A percentile compares a stretch with the other conserved stretches of the same genome.
Conservation (phyloP, 225 moss, liverwort and hornwort species). For the Sphagnum contortum region DNA sequence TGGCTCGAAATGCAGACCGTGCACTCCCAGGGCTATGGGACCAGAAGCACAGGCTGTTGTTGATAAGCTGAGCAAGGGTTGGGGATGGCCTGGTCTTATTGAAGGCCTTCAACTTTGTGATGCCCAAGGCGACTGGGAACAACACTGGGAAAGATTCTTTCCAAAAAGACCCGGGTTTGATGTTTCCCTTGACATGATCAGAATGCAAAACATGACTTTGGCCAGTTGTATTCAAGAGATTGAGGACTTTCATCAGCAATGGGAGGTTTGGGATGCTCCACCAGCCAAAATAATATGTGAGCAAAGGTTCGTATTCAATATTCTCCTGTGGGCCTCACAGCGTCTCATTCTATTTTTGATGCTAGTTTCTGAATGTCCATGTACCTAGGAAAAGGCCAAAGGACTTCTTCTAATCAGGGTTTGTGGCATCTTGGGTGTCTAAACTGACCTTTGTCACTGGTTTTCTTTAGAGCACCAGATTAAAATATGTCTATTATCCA, state of each 20-base stretch:
- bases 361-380: too few species aligned
- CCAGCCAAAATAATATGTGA: slow-evolving; percentile 35
- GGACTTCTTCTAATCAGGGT: too few species aligned
- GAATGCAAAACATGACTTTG: slow-evolving; percentile 25
- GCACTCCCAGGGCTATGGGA: slow-evolving; percentile 56
- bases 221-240: slow-evolving; percentile 45
- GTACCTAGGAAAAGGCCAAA: too few species aligned
- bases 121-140: slow-evolving; percentile 48
- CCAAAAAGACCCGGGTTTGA: slow-evolving; percentile 39
- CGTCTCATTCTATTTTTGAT: too few species aligned
- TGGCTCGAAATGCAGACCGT: slow-evolving; percentile 88
- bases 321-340: too few species aligned
- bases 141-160: slow-evolving; percentile 54
- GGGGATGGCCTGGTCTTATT: slow-evolving; percentile 54
- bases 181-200: slow-evolving; percentile 18
- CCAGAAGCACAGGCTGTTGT: slow-evolving; percentile 22
- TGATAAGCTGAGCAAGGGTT: slow-evolving; percentile 21
- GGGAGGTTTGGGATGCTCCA: slow-evolving; percentile 76
- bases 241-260: slow-evolving; percentile 46
- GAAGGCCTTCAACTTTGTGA: slow-evolving; percentile 71
- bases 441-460: too few species aligned
- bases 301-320: too few species aligned
- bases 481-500: too few species aligned
- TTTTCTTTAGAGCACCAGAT: too few species aligned
- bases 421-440: too few species aligned